Evolutionary conservation across 805 yeast species (phyloP).

Genomic region (Barnettozyma populi): DNA sequence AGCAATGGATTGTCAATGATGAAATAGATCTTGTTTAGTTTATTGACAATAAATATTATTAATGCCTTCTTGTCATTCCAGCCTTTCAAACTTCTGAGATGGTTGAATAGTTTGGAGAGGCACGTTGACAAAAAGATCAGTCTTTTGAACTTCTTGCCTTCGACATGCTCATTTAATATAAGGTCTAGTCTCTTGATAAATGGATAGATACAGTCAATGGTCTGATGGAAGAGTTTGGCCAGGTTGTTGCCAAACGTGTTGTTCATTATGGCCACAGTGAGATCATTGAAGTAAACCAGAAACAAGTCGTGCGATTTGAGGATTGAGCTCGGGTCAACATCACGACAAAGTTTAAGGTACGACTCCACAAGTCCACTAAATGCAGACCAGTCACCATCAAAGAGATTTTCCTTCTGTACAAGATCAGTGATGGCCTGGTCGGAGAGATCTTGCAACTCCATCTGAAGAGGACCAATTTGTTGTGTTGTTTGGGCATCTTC

Average conservation of each 20-base stretch:
- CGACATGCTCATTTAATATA: constrained; percentile 35
- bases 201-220: constrained; percentile 39
- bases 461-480: constrained; percentile 15
- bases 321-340: constrained; percentile 51
- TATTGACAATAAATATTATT: constrained; percentile 43
- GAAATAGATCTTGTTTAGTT: constrained; percentile 48
- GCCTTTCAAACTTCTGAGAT: constrained; percentile 26
- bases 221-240: constrained; percentile 31
- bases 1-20: constrained; percentile 48
- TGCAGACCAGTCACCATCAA: constrained; percentile 35
- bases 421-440: constrained; percentile 7
- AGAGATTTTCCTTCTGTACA: constrained; percentile 27
- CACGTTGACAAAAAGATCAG: constrained; percentile 23
- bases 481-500: constrained; percentile 1
- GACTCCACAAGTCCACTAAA: constrained; percentile 39
- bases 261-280: constrained; percentile 46
- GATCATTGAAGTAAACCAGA: constrained; percentile 39
- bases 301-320: constrained; percentile 51
- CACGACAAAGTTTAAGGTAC: constrained; percentile 41
- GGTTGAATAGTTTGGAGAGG: constrained; percentile 24
- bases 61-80: constrained; percentile 38
- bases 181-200: constrained; percentile 38
- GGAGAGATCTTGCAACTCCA: constrained; percentile 15
- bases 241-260: constrained; percentile 33
- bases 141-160: constrained; percentile 39